A percentile compares a stretch with the other conserved stretches of the same genome.
These are phyloP conservation scores for Psilocybe sp. DNA, from an alignment of 768 basidiomycete genomes.

Conservation along the genomic window DNA sequence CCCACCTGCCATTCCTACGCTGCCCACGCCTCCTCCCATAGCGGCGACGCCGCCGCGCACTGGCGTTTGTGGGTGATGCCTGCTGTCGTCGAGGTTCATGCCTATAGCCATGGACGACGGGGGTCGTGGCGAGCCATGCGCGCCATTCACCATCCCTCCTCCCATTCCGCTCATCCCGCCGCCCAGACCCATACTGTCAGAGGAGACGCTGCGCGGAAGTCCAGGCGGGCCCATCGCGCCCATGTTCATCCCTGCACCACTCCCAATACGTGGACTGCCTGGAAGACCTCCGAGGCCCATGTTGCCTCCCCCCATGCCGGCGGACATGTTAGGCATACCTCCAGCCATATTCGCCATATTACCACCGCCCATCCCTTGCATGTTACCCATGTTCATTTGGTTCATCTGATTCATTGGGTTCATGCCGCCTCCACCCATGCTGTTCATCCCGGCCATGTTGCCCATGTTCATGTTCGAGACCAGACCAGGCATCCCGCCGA, in stretches of 20 bases:
- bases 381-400: conserved; percentile 4
- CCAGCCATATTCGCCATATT: conserved; percentile 2
- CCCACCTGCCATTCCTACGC: conserved; percentile 2
- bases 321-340: conserved; percentile 11
- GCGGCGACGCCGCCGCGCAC: not conserved
- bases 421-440: conserved; percentile 13
- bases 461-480: conserved; percentile 6
- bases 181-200: conserved; percentile 13
- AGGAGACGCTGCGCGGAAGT: conserved; percentile 17
- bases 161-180: conserved; percentile 15
- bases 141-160: conserved; percentile 8
- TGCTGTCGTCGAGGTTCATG: conserved; percentile 2
- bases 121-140: not conserved
- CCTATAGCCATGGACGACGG: conserved; percentile 4
- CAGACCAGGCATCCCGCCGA: conserved; percentile 7
- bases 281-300: conserved; percentile 5
- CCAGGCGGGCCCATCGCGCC: conserved; percentile 13
- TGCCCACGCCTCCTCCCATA: conserved; percentile 10
- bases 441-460: conserved; percentile 4
- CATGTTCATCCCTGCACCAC: conserved; percentile 7
- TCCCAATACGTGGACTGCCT: conserved; percentile 17
- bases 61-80: no score
- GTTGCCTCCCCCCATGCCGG: conserved; percentile 1
- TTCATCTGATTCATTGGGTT: conserved; percentile 6
- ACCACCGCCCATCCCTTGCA: not conserved